Evolutionary conservation across 768 basidiomycete genomes (phyloP).

Genomic region (Tricholoma bakamatsutake): DNA sequence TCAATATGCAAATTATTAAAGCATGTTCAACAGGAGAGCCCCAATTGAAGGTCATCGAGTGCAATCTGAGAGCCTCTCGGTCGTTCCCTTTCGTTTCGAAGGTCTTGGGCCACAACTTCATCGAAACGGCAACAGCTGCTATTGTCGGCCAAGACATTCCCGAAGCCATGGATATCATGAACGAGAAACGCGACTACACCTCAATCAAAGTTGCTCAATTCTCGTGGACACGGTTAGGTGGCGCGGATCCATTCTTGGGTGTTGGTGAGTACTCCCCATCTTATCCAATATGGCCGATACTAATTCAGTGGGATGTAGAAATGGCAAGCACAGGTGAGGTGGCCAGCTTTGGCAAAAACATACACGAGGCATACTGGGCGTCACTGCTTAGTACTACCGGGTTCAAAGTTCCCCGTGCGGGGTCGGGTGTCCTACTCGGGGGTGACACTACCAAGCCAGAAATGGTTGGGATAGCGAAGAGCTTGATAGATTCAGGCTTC

Average conservation of each 20-base stretch:
- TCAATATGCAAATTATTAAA: slow-evolving; percentile 99
- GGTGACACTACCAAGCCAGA: slow-evolving; percentile 87
- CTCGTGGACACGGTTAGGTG: slow-evolving; percentile 93
- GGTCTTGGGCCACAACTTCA: slow-evolving; percentile 95
- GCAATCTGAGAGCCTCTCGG: slow-evolving; percentile 95
- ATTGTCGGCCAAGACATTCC: slow-evolving; percentile 86
- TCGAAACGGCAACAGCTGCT: slow-evolving; percentile 86
- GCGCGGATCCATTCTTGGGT: slow-evolving; percentile 95
- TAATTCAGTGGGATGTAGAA: slow-evolving; percentile 40
- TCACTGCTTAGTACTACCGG: slow-evolving; percentile 93
- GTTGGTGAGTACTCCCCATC: slow-evolving; percentile 56
- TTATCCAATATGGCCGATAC: background rate
- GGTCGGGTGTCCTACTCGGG: slow-evolving; percentile 87
- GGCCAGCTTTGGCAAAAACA: slow-evolving; percentile 88
- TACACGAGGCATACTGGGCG: slow-evolving; percentile 96
- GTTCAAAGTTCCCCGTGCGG: slow-evolving; percentile 82
- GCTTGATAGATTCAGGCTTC: slow-evolving; percentile 83
- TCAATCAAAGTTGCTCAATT: slow-evolving; percentile 98
- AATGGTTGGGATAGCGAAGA: slow-evolving; percentile 77
- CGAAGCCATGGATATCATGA: slow-evolving; percentile 88
- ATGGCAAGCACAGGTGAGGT: slow-evolving; percentile 99
- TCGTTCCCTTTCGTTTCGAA: slow-evolving; percentile 99
- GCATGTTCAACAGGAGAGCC: slow-evolving; percentile 53
- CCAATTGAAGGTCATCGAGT: slow-evolving; percentile 95
- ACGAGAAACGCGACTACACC: slow-evolving; percentile 80